These are phyloP conservation scores for Aspergillus niger DNA, from an alignment of 2,329 filamentous ascomycete genomes.

Conservation along the genomic window DNA sequence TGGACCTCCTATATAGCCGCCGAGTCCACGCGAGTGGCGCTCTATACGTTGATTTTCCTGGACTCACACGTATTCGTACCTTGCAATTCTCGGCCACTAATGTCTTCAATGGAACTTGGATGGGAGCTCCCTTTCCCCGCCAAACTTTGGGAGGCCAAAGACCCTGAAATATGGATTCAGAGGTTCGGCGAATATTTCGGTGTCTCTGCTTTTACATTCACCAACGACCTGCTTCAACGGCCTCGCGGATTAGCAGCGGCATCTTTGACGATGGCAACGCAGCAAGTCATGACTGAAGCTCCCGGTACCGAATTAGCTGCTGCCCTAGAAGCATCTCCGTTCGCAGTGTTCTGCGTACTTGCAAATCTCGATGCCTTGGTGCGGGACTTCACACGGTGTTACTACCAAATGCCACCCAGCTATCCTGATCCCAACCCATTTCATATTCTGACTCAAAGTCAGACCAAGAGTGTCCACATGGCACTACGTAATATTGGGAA, in stretches of 20 bases:
- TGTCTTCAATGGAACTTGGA: constrained; percentile 36
- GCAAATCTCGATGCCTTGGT: constrained; percentile 25
- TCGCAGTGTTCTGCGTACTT: neutral
- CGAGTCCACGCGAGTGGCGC: neutral
- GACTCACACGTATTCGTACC: constrained; percentile 31
- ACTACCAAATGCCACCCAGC: constrained; percentile 38
- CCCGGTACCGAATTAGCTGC: constrained; percentile 27
- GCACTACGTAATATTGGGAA: neutral
- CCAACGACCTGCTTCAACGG: neutral
- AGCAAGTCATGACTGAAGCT: constrained; percentile 35
- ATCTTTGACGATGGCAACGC: constrained; percentile 33
- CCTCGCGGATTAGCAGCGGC: constrained; percentile 25
- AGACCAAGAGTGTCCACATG: constrained; percentile 30
- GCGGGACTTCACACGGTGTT: constrained; percentile 38
- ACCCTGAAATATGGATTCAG: constrained; percentile 29
- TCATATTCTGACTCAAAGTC: constrained; percentile 37
- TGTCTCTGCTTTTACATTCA: neutral
- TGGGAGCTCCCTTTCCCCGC: constrained; percentile 38
- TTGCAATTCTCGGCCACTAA: constrained; percentile 33
- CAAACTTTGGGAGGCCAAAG: constrained; percentile 34
- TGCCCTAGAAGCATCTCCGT: neutral
- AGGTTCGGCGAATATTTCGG: constrained; percentile 5
- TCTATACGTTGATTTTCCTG: neutral
- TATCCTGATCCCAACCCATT: constrained; percentile 35
- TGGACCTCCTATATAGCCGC: neutral